Conservation (phyloP, 202 grass and related monocot genomes). For the Alloteropsis angusta region DNA sequence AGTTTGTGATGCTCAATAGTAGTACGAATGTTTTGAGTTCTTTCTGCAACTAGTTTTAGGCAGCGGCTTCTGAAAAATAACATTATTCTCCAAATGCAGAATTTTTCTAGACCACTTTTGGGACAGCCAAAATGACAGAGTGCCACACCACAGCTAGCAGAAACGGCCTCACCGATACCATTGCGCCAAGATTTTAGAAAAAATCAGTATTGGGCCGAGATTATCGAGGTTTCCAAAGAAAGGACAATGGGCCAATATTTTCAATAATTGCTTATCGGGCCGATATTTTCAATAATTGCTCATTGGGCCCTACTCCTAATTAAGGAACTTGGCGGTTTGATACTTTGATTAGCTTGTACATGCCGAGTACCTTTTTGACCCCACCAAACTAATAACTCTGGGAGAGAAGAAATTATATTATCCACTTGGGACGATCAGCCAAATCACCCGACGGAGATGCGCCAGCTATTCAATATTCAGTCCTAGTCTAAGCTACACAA, state of each 20-base stretch:
- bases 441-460: neutral
- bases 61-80: neutral
- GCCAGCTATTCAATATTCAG: neutral
- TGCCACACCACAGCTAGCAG: no score
- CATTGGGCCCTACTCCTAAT: neutral
- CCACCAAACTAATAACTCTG: no score
- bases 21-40: no score
- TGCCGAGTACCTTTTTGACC: no score
- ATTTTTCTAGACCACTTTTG: no score
- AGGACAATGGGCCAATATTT: neutral
- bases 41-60: neutral
- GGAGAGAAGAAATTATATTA: neutral
- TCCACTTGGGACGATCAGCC: neutral
- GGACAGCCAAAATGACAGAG: no score
- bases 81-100: neutral
- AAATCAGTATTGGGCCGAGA: neutral
- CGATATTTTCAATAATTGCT: neutral
- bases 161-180: no score
- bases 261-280: neutral
- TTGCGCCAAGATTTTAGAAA: neutral
- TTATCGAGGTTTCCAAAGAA: neutral
- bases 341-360: neutral
- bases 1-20: neutral
- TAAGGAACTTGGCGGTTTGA: neutral
- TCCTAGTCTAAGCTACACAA: neutral